These are phyloP conservation scores for Cryphonectria parasitica DNA, from an alignment of 2,329 filamentous ascomycete species.

Conservation along the genomic window DNA sequence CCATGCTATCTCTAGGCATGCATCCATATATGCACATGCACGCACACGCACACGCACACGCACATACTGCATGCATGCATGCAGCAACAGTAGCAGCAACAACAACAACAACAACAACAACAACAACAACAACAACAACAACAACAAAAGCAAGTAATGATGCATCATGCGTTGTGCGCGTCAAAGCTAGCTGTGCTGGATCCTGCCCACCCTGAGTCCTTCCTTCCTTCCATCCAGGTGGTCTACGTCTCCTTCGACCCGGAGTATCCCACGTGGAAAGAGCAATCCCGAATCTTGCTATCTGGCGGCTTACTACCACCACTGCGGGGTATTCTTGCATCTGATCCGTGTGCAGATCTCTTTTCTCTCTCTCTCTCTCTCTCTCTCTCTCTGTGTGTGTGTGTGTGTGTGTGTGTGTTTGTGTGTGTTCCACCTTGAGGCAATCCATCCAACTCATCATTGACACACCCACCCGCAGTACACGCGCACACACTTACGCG, in stretches of 20 bases:
- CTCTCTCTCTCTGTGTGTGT: too few species aligned
- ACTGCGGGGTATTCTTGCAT: slow-evolving; percentile 1
- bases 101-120: not conserved
- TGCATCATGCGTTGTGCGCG: not conserved
- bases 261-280: slow-evolving; percentile 6
- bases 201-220: too few species aligned
- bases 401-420: too few species aligned
- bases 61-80: not conserved
- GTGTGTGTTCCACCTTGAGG: too few species aligned
- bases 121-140: too few species aligned
- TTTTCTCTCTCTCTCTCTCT: not conserved
- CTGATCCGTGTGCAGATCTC: not conserved
- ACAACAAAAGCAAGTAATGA: not conserved
- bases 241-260: not conserved
- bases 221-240: not conserved
- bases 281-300: not conserved
- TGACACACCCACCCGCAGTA: not conserved
- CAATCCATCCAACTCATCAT: too few species aligned
- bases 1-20: not conserved
- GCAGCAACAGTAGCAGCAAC: not conserved
- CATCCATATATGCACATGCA: not conserved
- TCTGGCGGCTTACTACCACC: not conserved
- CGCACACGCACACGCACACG: too few species aligned
- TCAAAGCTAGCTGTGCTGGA: not conserved
- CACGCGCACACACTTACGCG: not conserved